Conservation (phyloP, 2,329 filamentous ascomycete species). For the Teratosphaeria pseudoeucalypti region DNA sequence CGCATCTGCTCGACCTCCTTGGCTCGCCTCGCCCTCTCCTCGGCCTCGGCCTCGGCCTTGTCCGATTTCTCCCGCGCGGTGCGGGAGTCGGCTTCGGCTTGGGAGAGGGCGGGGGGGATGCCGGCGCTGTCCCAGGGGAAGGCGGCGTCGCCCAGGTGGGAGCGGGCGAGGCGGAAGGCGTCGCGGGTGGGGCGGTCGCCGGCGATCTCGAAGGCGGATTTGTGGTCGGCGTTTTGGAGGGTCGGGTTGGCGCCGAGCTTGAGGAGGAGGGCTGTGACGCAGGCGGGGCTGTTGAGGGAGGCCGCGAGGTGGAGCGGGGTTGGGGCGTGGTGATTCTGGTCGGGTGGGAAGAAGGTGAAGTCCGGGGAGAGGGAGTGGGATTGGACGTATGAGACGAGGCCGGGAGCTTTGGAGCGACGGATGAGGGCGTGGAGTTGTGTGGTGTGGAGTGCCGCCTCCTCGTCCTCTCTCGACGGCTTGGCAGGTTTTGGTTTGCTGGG, state of each 20-base stretch:
- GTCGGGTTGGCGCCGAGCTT: constrained; percentile 69
- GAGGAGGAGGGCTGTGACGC: constrained; percentile 66
- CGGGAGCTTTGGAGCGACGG: constrained; percentile 80
- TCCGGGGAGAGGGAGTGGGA: constrained; percentile 60
- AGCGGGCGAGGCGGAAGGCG: constrained; percentile 79
- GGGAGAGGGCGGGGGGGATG: constrained; percentile 61
- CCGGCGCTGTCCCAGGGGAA: constrained; percentile 72
- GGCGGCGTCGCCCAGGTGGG: constrained; percentile 63
- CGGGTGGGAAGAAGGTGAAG: constrained; percentile 64
- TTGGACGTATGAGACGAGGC: constrained; percentile 71
- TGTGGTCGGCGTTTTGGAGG: constrained; percentile 60
- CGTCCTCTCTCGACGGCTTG: constrained; percentile 71
- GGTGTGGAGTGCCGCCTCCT: constrained; percentile 72
- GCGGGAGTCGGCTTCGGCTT: constrained; percentile 59
- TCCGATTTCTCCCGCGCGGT: constrained; percentile 61
- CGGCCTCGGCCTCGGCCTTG: constrained; percentile 54
- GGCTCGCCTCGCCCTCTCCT: constrained; percentile 51
- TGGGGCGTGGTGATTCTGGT: constrained; percentile 67
- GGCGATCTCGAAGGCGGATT: constrained; percentile 69
- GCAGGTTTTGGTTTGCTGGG: constrained; percentile 43
- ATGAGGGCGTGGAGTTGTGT: constrained; percentile 81
- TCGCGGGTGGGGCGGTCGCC: constrained; percentile 80
- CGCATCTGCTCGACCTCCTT: constrained; percentile 64
- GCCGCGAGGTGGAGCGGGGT: constrained; percentile 81
- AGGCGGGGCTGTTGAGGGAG: constrained; percentile 63